Percentiles rank a stretch among this genome's conserved stretches.
Evolutionary conservation across 1,284 basidiomycete species (phyloP).

Genomic region (Omphalotus olearius): DNA sequence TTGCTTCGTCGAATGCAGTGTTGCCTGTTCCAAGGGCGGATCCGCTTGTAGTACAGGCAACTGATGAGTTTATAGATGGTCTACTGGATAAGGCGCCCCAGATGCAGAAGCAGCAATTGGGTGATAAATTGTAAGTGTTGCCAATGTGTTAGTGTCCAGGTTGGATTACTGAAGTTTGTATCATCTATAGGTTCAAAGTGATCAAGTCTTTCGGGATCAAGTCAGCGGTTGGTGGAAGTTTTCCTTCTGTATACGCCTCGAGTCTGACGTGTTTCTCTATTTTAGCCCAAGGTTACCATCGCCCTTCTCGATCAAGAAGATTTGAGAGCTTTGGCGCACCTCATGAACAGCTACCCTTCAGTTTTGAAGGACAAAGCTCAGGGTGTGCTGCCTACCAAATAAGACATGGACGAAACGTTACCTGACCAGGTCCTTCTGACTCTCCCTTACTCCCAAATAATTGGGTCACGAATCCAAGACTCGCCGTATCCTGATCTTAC

Average conservation of each 20-base stretch:
- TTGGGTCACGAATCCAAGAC: too few species aligned
- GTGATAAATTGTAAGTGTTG: slow-evolving; percentile 56
- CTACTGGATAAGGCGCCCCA: slow-evolving; percentile 59
- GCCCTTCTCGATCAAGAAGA: slow-evolving; percentile 81
- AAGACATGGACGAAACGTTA: slow-evolving; percentile 2
- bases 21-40: slow-evolving; percentile 73
- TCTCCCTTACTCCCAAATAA: too few species aligned
- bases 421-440: too few species aligned
- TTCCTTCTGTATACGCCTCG: not conserved
- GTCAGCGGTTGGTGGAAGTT: slow-evolving; percentile 53
- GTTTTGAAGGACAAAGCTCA: slow-evolving; percentile 74
- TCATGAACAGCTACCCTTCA: slow-evolving; percentile 84
- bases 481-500: too few species aligned
- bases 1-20: slow-evolving; percentile 51
- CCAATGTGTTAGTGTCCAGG: slow-evolving; percentile 29
- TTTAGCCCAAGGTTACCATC: slow-evolving; percentile 78
- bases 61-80: slow-evolving; percentile 75
- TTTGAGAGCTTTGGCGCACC: slow-evolving; percentile 73
- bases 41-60: slow-evolving; percentile 61
- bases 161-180: slow-evolving; percentile 27
- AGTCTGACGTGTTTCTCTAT: slow-evolving; percentile 10
- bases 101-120: slow-evolving; percentile 78
- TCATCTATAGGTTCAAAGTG: slow-evolving; percentile 48
- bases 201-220: slow-evolving; percentile 79
- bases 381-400: slow-evolving; percentile 17